Evolutionary conservation across 768 basidiomycete species (phyloP).

Genomic region (Scleroderma bovista): DNA sequence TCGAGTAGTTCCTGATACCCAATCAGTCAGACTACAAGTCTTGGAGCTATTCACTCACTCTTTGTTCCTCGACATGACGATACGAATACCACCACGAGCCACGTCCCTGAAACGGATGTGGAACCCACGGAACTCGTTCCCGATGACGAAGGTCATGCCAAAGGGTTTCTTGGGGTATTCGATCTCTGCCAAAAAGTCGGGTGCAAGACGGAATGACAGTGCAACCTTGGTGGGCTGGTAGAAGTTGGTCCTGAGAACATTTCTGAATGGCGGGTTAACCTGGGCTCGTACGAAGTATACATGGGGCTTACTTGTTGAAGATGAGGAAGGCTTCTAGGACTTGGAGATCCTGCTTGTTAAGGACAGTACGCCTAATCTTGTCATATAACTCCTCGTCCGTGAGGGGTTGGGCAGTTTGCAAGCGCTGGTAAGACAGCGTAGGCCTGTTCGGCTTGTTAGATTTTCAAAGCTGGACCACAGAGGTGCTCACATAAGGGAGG

Average conservation of each 20-base stretch:
- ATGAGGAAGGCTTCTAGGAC: conserved; percentile 91
- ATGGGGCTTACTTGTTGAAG: conserved; percentile 78
- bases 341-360: conserved; percentile 89
- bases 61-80: conserved; percentile 92
- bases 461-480: not conserved
- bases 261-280: conserved; percentile 36
- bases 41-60: conserved; percentile 46
- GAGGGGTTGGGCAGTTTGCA: conserved; percentile 81
- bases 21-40: conserved; percentile 2
- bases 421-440: conserved; percentile 92
- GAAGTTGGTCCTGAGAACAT: conserved; percentile 95
- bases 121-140: conserved; percentile 91
- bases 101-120: conserved; percentile 96
- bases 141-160: conserved; percentile 93
- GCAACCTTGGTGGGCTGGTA: conserved; percentile 99
- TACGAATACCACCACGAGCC: conserved; percentile 95
- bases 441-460: conserved; percentile 49
- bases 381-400: conserved; percentile 80
- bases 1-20: conserved; percentile 75
- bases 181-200: conserved; percentile 85
- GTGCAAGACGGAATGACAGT: conserved; percentile 90
- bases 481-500: conserved; percentile 55
- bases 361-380: conserved; percentile 77
- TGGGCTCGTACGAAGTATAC: not conserved
- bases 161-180: conserved; percentile 95